phyloP scores from a whole-genome alignment of 2,329 filamentous ascomycete genomes.

The Fusarium sterilihyphosum region DNA sequence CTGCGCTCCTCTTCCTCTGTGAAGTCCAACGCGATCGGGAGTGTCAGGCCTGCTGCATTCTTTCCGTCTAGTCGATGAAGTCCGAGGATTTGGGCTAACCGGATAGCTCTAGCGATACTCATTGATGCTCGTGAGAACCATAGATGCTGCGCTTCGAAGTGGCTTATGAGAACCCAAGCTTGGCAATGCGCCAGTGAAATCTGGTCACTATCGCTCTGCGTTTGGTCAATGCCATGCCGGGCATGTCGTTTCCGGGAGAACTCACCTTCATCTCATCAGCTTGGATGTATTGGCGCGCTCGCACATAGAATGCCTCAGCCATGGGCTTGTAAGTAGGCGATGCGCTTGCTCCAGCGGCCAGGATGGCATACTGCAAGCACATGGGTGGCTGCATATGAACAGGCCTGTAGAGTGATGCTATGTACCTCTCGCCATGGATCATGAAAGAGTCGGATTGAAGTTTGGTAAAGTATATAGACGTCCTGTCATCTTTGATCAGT shows the following conservation, averaged over 20 bases:
- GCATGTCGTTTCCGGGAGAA: fast-evolving
- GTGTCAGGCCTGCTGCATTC: constrained; percentile 18
- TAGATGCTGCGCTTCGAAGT: constrained; percentile 82
- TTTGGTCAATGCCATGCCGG: constrained; percentile 63
- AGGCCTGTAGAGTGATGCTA: constrained; percentile 73
- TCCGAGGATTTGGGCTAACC: constrained; percentile 81
- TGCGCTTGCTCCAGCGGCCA: constrained; percentile 75
- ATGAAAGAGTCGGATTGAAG: constrained; percentile 77
- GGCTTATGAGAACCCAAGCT: constrained; percentile 75
- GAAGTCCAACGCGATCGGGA: constrained; percentile 76
- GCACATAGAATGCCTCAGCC: constrained; percentile 79
- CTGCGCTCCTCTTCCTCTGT: constrained; percentile 76
- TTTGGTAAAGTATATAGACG: constrained; percentile 71
- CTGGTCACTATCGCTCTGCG: constrained; percentile 58
- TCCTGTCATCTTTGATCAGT: background rate
- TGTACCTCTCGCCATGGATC: constrained; percentile 77
- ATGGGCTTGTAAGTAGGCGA: constrained; percentile 74
- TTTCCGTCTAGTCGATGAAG: constrained; percentile 65
- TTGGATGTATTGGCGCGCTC: constrained; percentile 83
- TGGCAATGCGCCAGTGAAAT: constrained; percentile 67
- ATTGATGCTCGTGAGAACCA: constrained; percentile 85
- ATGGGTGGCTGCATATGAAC: constrained; percentile 81
- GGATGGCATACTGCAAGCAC: constrained; percentile 83
- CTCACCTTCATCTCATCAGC: constrained; percentile 78
- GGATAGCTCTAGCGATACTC: constrained; percentile 75